phyloP scores from a whole-genome alignment of 176 grass and related monocot species.

The Zea mays region DNA sequence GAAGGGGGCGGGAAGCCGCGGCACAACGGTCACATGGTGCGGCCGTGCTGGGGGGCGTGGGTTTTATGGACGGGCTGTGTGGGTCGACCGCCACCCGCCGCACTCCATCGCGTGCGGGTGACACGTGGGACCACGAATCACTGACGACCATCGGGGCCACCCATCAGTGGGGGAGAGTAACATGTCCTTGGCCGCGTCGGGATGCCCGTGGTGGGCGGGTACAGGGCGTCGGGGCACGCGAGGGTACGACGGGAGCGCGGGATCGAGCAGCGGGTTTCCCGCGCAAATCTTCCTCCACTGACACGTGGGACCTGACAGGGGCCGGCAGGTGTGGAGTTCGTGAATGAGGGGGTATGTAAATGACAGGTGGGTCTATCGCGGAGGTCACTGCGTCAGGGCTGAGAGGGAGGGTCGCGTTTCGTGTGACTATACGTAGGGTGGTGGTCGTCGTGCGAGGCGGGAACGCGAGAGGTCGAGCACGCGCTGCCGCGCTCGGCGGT shows the following conservation, averaged over 20 bases:
- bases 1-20: background rate
- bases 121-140: background rate
- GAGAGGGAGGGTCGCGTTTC: no score
- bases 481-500: no score
- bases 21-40: constrained; percentile 32
- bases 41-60: background rate
- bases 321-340: no score
- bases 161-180: background rate
- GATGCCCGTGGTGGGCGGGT: background rate
- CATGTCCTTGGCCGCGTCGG: no score
- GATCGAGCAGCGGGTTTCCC: background rate
- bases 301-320: background rate
- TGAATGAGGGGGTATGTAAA: no score
- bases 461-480: no score
- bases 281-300: background rate
- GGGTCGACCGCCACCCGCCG: no score
- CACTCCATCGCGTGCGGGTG: background rate
- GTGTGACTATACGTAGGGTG: no score
- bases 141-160: rapidly evolving
- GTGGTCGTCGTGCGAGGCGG: no score
- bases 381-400: no score
- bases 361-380: no score
- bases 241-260: background rate
- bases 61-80: no score
- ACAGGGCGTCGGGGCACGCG: background rate